Evolutionary conservation across 2,329 filamentous ascomycete genomes (phyloP).

Genomic region (Neofusicoccum laricinum): DNA sequence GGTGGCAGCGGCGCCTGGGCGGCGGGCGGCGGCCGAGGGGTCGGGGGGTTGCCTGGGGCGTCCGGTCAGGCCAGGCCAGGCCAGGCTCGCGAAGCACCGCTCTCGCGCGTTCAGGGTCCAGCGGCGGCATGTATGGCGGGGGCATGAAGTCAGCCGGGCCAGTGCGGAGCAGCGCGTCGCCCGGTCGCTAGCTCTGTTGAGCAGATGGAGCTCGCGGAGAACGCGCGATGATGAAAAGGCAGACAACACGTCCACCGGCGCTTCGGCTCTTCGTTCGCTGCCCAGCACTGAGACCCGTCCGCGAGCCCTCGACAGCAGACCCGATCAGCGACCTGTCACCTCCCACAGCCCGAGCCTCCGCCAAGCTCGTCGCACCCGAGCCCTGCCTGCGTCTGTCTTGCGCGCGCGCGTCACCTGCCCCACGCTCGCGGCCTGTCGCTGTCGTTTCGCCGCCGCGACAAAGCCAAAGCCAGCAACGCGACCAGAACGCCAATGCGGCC

Average conservation of each 20-base stretch:
- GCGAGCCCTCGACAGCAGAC: not conserved
- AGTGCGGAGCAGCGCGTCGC: not conserved
- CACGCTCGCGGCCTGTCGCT: not conserved
- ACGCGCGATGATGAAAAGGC: constrained; percentile 7
- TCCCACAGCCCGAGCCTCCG: not conserved
- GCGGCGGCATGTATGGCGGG: not conserved
- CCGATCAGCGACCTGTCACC: not conserved
- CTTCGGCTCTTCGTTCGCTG: not conserved
- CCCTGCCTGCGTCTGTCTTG: not conserved
- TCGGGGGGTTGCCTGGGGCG: not conserved
- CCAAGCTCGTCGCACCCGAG: not conserved
- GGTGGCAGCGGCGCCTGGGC: too few species aligned
- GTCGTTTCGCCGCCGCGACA: not conserved
- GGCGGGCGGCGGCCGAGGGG: not conserved
- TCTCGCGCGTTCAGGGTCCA: not conserved
- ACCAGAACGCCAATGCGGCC: not conserved
- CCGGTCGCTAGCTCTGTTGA: not conserved
- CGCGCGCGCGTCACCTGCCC: not conserved
- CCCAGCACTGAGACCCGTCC: not conserved
- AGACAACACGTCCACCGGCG: not conserved
- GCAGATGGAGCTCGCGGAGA: not conserved
- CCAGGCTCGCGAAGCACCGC: too few species aligned
- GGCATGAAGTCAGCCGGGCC: constrained; percentile 6
- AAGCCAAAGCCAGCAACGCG: not conserved
- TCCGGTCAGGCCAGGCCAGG: not conserved